Evolutionary conservation across 1,284 basidiomycete species (phyloP), one percentile per base, ranked within the genome.

Genomic region (Puccinia hordei): DNA sequence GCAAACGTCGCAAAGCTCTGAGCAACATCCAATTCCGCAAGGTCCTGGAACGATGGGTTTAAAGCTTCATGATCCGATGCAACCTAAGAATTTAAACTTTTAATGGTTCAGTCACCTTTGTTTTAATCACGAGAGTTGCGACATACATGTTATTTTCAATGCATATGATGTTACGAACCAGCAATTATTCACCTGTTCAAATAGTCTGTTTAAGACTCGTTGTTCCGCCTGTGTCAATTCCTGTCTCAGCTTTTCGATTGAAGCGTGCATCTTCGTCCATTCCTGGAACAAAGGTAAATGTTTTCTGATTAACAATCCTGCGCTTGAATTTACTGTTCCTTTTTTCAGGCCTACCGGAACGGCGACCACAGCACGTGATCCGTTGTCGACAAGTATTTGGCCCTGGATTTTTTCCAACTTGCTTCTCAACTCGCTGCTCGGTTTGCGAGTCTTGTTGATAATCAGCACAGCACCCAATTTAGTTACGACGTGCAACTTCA

Each of bases 201-300:
- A 73, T 19, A 86, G 80, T 61, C 83, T 78, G 0, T 82, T 90
- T 90, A 41, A 93, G 85, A 79, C 66, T 13, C 86, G 85, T 55
- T 82, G 84, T 83, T 93, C 89, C 65, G 93, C 85, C n/a, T 85
- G 83, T 66, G 88, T 88, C 82, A 88, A 89, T 73, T 87, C 85
- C 5, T 84, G 83, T 9, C 90, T 84, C 13, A 91, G 86, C 13
- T 86, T 84, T 49, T 87, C 83, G 49, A 92, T 87, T 8, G 84
- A 84, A 4, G 82, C 83, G 83, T 95, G 92, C 17, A 93, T 85
- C 0, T 83, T 78, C 30, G 83, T 82, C 8, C 95, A 86, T 66
- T 89, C 86, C 24, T 87, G 84, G 0, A 91, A 94, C 63, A 38
- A 57, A 35, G 38, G 33, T 22, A 51, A 49, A 17, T 59, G 81